Percentiles rank a stretch among this genome's conserved stretches.
Conservation (phyloP, 345 rosid genomes). For the Euphorbia peplus region DNA sequence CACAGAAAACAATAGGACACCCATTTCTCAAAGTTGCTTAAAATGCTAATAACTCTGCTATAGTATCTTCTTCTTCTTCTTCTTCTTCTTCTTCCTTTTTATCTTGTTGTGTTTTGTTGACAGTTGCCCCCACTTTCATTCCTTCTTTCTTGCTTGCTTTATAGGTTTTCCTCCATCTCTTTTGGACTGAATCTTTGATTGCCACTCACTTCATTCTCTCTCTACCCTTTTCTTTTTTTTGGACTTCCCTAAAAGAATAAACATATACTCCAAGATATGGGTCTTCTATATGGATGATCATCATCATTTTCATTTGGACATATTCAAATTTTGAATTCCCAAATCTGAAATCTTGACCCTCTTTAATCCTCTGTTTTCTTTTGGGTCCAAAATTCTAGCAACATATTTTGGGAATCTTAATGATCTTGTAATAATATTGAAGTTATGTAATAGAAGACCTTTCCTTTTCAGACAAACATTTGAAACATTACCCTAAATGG, state of each 20-base stretch:
- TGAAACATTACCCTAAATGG: slow-evolving; percentile 20
- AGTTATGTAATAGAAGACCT: too few relatives aligned
- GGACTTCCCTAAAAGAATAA: too few relatives aligned
- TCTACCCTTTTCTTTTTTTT: slow-evolving; percentile 12
- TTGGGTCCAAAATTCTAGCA: neutral
- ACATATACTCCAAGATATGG: too few relatives aligned
- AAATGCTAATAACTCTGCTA: too few relatives aligned
- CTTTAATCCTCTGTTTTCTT: neutral
- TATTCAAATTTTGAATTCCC: neutral
- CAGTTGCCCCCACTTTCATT: slow-evolving; percentile 27
- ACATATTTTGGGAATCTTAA: neutral
- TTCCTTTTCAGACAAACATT: too few relatives aligned
- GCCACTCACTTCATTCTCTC: slow-evolving; percentile 9
- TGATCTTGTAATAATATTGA: too few relatives aligned
- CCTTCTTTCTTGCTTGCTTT: too few relatives aligned
- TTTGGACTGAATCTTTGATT: slow-evolving; percentile 35
- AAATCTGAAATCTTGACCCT: neutral
- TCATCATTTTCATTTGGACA: neutral
- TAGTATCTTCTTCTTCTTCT: neutral
- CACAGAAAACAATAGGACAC: too few relatives aligned
- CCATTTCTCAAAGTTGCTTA: neutral
- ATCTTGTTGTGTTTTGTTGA: slow-evolving; percentile 20
- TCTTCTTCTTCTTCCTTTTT: slow-evolving; percentile 34
- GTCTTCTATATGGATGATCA: neutral
- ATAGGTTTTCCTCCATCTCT: slow-evolving; percentile 15